Conservation (phyloP, 257 asterid genomes). For the Nicotiana benthamiana region DNA sequence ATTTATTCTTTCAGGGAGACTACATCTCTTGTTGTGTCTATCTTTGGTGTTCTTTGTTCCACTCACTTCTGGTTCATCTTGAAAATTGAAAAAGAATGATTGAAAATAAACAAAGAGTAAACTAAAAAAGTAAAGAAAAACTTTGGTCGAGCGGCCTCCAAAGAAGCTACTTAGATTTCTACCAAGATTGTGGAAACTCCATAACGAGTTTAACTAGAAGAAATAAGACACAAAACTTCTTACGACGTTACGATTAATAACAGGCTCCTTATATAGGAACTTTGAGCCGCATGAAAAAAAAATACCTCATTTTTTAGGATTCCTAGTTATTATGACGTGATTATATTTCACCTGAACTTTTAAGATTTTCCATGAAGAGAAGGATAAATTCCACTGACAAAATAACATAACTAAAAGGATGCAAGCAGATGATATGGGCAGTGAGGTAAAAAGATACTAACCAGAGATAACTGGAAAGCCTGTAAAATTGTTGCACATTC, state of each 20-base stretch:
- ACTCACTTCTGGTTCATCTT: too few relatives aligned
- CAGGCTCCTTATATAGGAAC: neutral
- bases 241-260: neutral
- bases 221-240: neutral
- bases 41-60: too few relatives aligned
- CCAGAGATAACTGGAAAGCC: constrained; percentile 82
- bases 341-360: neutral
- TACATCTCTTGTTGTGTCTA: too few relatives aligned
- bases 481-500: constrained; percentile 48
- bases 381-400: neutral
- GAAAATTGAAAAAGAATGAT: too few relatives aligned
- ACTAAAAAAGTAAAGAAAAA: neutral
- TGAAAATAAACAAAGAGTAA: neutral
- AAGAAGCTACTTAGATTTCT: neutral
- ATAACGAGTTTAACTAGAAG: neutral
- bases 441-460: constrained; percentile 26
- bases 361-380: neutral
- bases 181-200: neutral
- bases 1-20: too few relatives aligned
- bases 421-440: neutral
- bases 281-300: neutral
- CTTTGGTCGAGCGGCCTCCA: neutral
- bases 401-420: neutral
- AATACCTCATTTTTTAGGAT: neutral
- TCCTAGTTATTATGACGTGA: neutral